Base-by-base conservation (phyloP, 768 basidiomycete species). In the Russula compacta region DNA sequence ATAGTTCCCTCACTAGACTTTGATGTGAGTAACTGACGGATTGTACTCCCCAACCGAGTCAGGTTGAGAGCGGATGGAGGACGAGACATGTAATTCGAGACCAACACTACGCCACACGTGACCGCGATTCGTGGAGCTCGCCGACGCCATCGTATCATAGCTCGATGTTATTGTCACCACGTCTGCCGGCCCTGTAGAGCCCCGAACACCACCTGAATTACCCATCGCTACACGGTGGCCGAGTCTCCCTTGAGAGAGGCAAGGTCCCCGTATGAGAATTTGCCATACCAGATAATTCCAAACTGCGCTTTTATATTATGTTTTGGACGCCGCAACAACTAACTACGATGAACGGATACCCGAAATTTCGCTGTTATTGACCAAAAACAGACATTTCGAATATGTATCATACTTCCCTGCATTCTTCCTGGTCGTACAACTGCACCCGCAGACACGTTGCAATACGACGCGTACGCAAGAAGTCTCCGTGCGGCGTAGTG, bases 11-110 rank as follows among this genome's bases (percentile, higher is more conserved):
- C 32, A 32, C 15, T 32, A 29, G 63, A 56, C 10, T 33, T 42
- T 6, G 55, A 59, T 19, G 58, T 42, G 42, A 66, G 65, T 33
- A 64, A 52, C 38, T 66, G 63, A 24, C 63, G 65, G 24, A 66
- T 61, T 40, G 65, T 66, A n/a, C 35, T 44, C n/a, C 62, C 62
- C n/a, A 65, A 47, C 46, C 35, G 64, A 43, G 44, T 49, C n/a
- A 38, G 57, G 8, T 47, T 49, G 47, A 44, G 43, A 38, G 51
- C 2, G 38, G 64, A 48, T 15, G 40, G 54, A 44, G 36, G 40
- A 11, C 2, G 14, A 8, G 48, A 44, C 54, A 61, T 61, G n/a
- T 36, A 42, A 39, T 40, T 24, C 21, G 2, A 32, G n/a, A 6
- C 10, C 44, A 36, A 47, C 19, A 2, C 9, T 19, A 60, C 38